phyloP scores from a whole-genome alignment of 169 alveolate genomes.

The Theileria equi region DNA sequence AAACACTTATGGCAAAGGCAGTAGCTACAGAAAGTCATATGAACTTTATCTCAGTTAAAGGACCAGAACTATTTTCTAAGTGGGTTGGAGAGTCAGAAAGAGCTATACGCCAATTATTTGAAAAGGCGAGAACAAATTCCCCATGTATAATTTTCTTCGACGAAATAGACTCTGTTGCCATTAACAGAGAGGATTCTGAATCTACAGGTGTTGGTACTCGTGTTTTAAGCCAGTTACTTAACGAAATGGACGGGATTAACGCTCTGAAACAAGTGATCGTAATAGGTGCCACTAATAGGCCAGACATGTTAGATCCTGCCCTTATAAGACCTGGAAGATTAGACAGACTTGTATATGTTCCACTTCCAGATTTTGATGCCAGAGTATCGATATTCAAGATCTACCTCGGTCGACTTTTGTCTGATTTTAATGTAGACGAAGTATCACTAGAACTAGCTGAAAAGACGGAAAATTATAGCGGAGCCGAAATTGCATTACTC shows the following conservation, averaged over 20 bases:
- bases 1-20: constrained; percentile 99
- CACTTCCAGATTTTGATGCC: constrained; percentile 93
- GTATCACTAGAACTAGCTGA: constrained; percentile 86
- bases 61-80: constrained; percentile 98
- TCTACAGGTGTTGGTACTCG: constrained; percentile 87
- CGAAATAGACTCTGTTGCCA: constrained; percentile 94
- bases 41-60: constrained; percentile 97
- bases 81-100: constrained; percentile 99
- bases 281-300: constrained; percentile 98
- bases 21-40: constrained; percentile 96
- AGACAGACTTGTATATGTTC: constrained; percentile 96
- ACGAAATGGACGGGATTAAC: constrained; percentile 98
- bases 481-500: constrained; percentile 88
- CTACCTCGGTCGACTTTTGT: constrained; percentile 27
- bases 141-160: constrained; percentile 99
- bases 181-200: constrained; percentile 47
- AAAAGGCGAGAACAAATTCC: constrained; percentile 93
- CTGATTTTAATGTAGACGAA: constrained; percentile 76
- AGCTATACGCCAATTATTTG: constrained; percentile 92
- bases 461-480: constrained; percentile 93
- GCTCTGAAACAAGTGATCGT: constrained; percentile 87
- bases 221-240: constrained; percentile 94
- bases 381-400: constrained; percentile 88
- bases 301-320: constrained; percentile 96
- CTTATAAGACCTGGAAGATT: constrained; percentile 98